phyloP scores from a whole-genome alignment of 805 yeast species.

The Ogataea ganodermae region DNA sequence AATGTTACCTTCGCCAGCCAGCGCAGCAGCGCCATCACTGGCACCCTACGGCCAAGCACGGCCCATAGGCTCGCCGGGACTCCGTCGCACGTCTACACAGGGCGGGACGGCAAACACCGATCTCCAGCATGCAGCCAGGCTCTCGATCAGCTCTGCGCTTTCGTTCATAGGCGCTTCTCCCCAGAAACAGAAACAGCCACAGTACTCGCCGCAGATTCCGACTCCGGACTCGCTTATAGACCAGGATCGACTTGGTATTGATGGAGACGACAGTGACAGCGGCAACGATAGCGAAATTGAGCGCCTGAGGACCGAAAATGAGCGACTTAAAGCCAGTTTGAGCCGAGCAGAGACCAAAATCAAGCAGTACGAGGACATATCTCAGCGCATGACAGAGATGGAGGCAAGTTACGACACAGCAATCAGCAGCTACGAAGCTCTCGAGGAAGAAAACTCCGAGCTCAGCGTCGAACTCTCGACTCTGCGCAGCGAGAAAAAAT shows the following conservation, averaged over 20 bases:
- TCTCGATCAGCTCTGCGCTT: slow-evolving; percentile 29
- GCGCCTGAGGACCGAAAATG: slow-evolving; percentile 17
- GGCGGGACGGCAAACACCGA: slow-evolving; percentile 5
- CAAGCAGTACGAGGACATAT: slow-evolving; percentile 12
- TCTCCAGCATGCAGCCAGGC: slow-evolving; percentile 20
- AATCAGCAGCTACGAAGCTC: slow-evolving; percentile 8
- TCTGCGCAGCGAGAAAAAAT: not conserved
- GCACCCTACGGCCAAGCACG: slow-evolving; percentile 13
- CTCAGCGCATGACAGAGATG: slow-evolving; percentile 7
- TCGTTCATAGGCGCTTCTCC: slow-evolving; percentile 26
- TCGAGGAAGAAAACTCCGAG: slow-evolving; percentile 10
- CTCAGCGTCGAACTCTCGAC: not conserved
- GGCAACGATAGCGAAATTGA: slow-evolving; percentile 11
- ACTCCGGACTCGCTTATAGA: slow-evolving; percentile 20
- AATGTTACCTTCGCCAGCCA: not conserved
- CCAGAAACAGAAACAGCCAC: slow-evolving; percentile 6
- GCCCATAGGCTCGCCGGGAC: slow-evolving; percentile 29
- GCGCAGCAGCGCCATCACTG: not conserved
- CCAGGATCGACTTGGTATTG: slow-evolving; percentile 6
- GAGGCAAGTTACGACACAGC: slow-evolving; percentile 15
- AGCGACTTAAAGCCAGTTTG: slow-evolving; percentile 8
- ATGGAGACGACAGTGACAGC: slow-evolving; percentile 12
- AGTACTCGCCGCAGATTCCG: slow-evolving; percentile 10
- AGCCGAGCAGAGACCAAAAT: slow-evolving; percentile 3
- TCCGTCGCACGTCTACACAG: slow-evolving; percentile 18